Conservation (phyloP, 2,329 filamentous ascomycete species). For the Chaetothyriales sp. region DNA sequence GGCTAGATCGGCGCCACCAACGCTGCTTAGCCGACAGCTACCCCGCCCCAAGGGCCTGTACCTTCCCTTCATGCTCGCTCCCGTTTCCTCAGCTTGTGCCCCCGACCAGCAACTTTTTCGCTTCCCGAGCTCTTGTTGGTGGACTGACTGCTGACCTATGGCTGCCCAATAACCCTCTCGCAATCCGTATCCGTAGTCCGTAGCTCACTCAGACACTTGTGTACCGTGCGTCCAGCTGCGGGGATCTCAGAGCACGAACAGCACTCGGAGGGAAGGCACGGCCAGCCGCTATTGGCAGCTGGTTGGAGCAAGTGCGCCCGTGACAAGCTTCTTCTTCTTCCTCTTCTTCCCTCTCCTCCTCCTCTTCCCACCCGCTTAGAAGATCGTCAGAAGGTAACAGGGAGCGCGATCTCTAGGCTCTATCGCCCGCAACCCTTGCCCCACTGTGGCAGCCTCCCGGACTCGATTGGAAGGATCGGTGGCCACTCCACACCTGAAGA, state of each 20-base stretch:
- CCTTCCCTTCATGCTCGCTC: background rate
- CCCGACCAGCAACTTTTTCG: background rate
- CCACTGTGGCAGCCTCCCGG: background rate
- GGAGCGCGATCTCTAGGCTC: background rate
- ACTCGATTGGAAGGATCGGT: background rate
- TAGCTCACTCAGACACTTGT: background rate
- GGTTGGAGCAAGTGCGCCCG: background rate
- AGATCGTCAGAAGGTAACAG: background rate
- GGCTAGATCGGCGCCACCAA: background rate
- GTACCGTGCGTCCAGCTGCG: background rate
- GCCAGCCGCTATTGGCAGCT: background rate
- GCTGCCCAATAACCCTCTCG: background rate
- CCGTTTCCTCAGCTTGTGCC: background rate
- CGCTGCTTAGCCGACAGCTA: background rate
- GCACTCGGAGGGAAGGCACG: background rate
- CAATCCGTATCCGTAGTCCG: background rate
- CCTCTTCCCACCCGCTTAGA: background rate
- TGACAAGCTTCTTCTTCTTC: background rate
- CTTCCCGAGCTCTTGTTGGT: background rate
- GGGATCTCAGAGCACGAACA: background rate
- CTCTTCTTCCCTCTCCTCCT: background rate
- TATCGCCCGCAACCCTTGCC: background rate
- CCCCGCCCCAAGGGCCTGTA: background rate
- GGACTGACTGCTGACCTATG: background rate
- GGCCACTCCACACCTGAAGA: conserved; percentile 1